These are phyloP conservation scores for Pleurotus platypus DNA, from an alignment of 768 basidiomycete species.

Conservation along the genomic window DNA sequence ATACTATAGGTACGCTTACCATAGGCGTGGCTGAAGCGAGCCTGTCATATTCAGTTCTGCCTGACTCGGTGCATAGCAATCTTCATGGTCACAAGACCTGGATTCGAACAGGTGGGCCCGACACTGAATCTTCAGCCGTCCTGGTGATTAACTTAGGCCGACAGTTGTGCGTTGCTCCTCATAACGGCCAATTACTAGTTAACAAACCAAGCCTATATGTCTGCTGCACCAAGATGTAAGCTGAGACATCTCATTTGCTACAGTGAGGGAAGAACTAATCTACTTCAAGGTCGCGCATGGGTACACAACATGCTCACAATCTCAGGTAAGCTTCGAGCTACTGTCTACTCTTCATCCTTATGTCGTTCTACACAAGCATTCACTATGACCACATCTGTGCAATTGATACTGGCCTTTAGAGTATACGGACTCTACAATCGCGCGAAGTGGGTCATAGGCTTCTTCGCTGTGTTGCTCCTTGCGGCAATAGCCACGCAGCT, in stretches of 20 bases:
- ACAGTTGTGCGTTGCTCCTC: background rate
- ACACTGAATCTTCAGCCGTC: background rate
- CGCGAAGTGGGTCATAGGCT: background rate
- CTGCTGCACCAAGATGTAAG: background rate
- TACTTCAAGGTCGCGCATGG: background rate
- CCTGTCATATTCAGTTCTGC: too few species aligned
- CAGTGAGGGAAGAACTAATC: too few species aligned
- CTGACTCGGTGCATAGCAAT: background rate
- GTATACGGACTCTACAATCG: constrained; percentile 1
- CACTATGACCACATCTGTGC: background rate
- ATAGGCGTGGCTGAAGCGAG: too few species aligned
- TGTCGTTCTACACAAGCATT: background rate
- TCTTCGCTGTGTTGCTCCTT: background rate
- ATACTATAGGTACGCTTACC: background rate
- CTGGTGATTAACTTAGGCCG: background rate
- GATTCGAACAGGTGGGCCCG: background rate
- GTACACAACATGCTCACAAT: background rate
- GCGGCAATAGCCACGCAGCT: background rate
- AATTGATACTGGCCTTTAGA: background rate
- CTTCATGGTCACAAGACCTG: background rate
- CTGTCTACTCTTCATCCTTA: background rate
- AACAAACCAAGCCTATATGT: background rate
- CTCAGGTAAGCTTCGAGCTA: background rate
- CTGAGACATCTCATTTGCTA: background rate
- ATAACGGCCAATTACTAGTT: background rate